phyloP scores from a whole-genome alignment of 768 basidiomycete genomes.

The Ramaria rubella region DNA sequence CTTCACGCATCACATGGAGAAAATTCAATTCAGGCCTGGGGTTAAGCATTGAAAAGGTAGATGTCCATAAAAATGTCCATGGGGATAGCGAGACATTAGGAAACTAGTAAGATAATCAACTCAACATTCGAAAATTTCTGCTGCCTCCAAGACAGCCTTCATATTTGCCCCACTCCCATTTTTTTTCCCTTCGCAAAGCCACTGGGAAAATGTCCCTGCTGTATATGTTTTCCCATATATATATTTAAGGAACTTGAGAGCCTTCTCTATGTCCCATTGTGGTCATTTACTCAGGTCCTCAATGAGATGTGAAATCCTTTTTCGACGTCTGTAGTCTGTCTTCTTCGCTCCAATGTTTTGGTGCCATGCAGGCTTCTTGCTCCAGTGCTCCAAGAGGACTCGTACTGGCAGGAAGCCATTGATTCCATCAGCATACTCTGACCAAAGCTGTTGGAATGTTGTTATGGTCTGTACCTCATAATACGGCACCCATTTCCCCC shows the following conservation, averaged over 20 bases:
- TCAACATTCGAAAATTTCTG: too few relatives aligned
- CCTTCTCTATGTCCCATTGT: conserved; percentile 17
- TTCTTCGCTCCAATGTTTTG: conserved; percentile 18
- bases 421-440: conserved; percentile 22
- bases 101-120: too few relatives aligned
- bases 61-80: too few relatives aligned
- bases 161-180: too few relatives aligned
- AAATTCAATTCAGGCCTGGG: too few relatives aligned
- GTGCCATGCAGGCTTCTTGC: conserved; percentile 19
- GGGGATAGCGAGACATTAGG: too few relatives aligned
- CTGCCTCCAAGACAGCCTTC: too few relatives aligned
- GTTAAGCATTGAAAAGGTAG: too few relatives aligned
- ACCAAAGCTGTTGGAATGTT: conserved; percentile 23
- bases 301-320: conserved; percentile 20
- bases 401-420: conserved; percentile 20
- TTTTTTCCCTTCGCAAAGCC: not conserved
- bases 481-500: conserved; percentile 22
- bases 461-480: conserved; percentile 17
- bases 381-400: conserved; percentile 4
- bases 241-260: conserved; percentile 20
- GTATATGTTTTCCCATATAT: conserved; percentile 14
- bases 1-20: too few relatives aligned
- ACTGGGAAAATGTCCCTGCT: not conserved
- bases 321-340: conserved; percentile 20
- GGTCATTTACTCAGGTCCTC: conserved; percentile 15